Conservation (phyloP, 2,329 filamentous ascomycete species). For the Phaeomoniella chlamydospora region DNA sequence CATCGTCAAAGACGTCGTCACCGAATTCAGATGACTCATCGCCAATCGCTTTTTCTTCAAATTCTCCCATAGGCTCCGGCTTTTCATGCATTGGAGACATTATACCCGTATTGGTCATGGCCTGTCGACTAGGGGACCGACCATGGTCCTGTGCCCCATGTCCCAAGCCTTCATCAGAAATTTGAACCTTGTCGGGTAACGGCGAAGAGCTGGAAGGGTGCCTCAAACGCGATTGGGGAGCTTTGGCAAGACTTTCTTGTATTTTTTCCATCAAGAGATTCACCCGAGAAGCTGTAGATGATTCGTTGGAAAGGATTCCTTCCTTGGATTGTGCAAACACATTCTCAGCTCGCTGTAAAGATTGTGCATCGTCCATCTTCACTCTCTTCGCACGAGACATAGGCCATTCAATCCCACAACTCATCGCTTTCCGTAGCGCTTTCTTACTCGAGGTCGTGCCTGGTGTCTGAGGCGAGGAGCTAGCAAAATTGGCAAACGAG, state of each 20-base stretch:
- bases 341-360: slow-evolving; percentile 29
- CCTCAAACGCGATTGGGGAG: slow-evolving; percentile 11
- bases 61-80: background rate
- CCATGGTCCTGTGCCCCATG: background rate
- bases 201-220: slow-evolving; percentile 29
- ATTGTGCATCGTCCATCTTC: slow-evolving; percentile 35
- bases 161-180: background rate
- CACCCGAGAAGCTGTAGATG: slow-evolving; percentile 29
- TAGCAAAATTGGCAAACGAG: slow-evolving; percentile 49
- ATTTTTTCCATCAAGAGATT: slow-evolving; percentile 53
- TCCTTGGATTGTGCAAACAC: slow-evolving; percentile 25
- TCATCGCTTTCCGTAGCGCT: slow-evolving; percentile 49
- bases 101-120: background rate
- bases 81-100: background rate
- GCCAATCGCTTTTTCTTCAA: too few relatives aligned
- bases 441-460: slow-evolving; percentile 27
- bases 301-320: slow-evolving; percentile 21
- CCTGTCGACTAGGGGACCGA: too few relatives aligned
- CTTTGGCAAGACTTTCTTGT: slow-evolving; percentile 31
- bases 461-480: slow-evolving; percentile 56
- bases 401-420: slow-evolving; percentile 58
- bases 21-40: slow-evolving; percentile 22
- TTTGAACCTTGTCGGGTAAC: slow-evolving; percentile 16
- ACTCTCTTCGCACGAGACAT: slow-evolving; percentile 45
- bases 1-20: slow-evolving; percentile 27